phyloP scores from a whole-genome alignment of 768 basidiomycete species.

The Leccinum subgranulosum region DNA sequence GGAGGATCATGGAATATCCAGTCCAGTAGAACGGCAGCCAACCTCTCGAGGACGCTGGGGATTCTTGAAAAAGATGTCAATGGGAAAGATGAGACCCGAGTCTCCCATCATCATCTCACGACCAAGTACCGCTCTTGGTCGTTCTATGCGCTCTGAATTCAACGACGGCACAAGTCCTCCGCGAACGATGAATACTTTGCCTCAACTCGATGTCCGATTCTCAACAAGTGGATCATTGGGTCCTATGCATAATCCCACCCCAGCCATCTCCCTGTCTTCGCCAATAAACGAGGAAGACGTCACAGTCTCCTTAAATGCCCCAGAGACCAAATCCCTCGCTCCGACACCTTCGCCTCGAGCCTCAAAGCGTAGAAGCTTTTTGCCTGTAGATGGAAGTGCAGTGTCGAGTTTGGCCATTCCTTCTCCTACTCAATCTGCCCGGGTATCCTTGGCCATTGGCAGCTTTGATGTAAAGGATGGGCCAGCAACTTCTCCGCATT shows the following conservation, averaged over 20 bases:
- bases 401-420: conserved; percentile 60
- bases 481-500: conserved; percentile 27
- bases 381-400: conserved; percentile 74
- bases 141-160: conserved; percentile 12
- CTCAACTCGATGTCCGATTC: conserved; percentile 68
- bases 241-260: conserved; percentile 37
- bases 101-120: conserved; percentile 38
- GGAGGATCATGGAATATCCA: conserved; percentile 13
- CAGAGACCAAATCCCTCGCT: conserved; percentile 34
- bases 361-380: conserved; percentile 81
- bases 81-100: conserved; percentile 85
- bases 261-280: conserved; percentile 28
- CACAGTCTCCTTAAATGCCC: conserved; percentile 1
- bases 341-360: conserved; percentile 46
- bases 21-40: conserved; percentile 25
- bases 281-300: conserved; percentile 22
- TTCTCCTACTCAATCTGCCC: conserved; percentile 59
- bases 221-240: conserved; percentile 68
- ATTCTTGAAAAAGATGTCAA: conserved; percentile 97
- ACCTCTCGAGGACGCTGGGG: conserved; percentile 72
- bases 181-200: conserved; percentile 40
- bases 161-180: conserved; percentile 23
- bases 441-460: conserved; percentile 44
- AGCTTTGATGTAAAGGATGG: conserved; percentile 34
- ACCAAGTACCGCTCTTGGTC: conserved; percentile 33